A percentile compares a stretch with the other conserved stretches of the same genome.
Evolutionary conservation across 176 grass and related monocot genomes (phyloP).

Genomic region (Triticum dicoccoides): DNA sequence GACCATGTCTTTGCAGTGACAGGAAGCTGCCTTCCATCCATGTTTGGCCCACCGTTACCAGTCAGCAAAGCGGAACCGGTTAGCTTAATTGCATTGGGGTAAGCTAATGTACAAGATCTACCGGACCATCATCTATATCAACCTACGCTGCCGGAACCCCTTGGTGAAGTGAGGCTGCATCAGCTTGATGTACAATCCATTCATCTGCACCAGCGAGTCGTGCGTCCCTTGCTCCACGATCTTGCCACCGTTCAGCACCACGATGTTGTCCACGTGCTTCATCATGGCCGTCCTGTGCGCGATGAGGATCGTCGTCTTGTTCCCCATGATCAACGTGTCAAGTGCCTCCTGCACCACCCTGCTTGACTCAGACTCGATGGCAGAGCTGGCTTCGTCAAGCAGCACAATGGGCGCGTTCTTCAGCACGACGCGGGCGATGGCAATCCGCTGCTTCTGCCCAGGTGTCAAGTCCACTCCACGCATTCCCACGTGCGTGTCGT

Average conservation of each 20-base stretch:
- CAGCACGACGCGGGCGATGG: conserved; percentile 87
- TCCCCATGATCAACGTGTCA: conserved; percentile 93
- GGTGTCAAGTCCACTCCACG: conserved; percentile 86
- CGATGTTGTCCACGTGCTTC: conserved; percentile 95
- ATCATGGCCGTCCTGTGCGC: conserved; percentile 88
- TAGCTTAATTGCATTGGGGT: not conserved
- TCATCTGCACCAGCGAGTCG: conserved; percentile 63
- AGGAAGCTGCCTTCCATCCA: not conserved
- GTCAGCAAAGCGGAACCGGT: conserved; percentile 22
- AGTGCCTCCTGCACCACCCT: conserved; percentile 95
- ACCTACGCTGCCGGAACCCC: conserved; percentile 80
- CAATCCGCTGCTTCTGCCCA: conserved; percentile 94
- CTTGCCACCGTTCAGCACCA: conserved; percentile 85
- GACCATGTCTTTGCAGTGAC: conserved; percentile 5
- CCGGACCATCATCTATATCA: conserved; percentile 44
- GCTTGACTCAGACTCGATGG: conserved; percentile 94
- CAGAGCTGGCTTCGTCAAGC: conserved; percentile 88
- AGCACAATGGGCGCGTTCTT: conserved; percentile 98
- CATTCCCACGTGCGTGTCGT: conserved; percentile 95
- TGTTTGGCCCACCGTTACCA: not conserved
- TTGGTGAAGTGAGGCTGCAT: conserved; percentile 99
- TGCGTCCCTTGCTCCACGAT: conserved; percentile 94
- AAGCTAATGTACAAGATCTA: conserved; percentile 37
- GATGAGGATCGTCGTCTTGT: conserved; percentile 94
- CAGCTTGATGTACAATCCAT: conserved; percentile 87